Conservation (phyloP, 768 basidiomycete genomes). For the Lactarius tabidus region DNA sequence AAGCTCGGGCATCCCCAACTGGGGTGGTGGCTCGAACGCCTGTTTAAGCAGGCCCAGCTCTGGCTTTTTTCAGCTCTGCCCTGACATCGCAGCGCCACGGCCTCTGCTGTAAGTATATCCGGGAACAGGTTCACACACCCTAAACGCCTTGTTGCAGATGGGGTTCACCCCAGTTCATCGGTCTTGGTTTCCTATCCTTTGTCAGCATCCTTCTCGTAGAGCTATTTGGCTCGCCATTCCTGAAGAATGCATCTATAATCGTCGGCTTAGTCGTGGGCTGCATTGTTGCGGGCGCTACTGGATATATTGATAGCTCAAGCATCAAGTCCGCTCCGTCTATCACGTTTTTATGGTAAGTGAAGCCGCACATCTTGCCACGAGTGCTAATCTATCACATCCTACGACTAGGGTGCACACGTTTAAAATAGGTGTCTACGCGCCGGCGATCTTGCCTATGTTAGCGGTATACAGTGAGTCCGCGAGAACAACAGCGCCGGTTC, state of each 20-base stretch:
- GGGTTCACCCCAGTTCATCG: slow-evolving; percentile 82
- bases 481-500: slow-evolving; percentile 19
- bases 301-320: slow-evolving; percentile 65
- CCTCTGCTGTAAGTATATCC: slow-evolving; percentile 50
- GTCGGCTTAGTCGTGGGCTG: slow-evolving; percentile 73
- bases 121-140: not conserved
- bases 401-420: slow-evolving; percentile 62
- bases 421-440: slow-evolving; percentile 71
- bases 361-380: not conserved
- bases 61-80: slow-evolving; percentile 70
- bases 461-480: slow-evolving; percentile 48
- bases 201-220: slow-evolving; percentile 72
- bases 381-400: not conserved
- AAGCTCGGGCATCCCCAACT: slow-evolving; percentile 67
- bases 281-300: slow-evolving; percentile 74
- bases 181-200: slow-evolving; percentile 83
- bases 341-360: slow-evolving; percentile 68
- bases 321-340: slow-evolving; percentile 69
- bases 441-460: slow-evolving; percentile 59
- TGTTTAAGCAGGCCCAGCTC: slow-evolving; percentile 57
- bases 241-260: slow-evolving; percentile 77
- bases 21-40: slow-evolving; percentile 80
- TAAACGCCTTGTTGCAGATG: slow-evolving; percentile 40
- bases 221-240: slow-evolving; percentile 79
- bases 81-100: slow-evolving; percentile 62